Evolutionary conservation across 345 rosid species (phyloP).

Genomic region (Eucalyptus sp.): DNA sequence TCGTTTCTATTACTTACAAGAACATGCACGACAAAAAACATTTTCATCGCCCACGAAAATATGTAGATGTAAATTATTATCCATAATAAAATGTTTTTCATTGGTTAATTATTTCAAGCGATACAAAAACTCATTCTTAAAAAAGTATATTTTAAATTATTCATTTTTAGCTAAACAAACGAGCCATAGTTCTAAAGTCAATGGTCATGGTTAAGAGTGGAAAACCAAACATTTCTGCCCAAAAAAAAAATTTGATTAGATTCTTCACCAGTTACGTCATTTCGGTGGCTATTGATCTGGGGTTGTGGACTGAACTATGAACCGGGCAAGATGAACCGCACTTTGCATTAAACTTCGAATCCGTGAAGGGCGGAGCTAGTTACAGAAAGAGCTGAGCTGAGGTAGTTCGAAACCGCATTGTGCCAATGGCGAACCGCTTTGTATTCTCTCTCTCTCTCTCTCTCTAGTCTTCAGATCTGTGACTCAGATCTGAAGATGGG

Average conservation of each 20-base stretch:
- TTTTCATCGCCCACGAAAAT: not conserved
- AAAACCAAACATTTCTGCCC: not conserved
- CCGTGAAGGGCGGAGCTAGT: not conserved
- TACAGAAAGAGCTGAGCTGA: not conserved
- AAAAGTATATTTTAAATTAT: rapidly evolving
- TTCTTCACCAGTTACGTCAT: not conserved
- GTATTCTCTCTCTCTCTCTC: slow-evolving; percentile 22
- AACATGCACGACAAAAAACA: not conserved
- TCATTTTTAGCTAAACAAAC: not conserved
- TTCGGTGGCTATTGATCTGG: not conserved
- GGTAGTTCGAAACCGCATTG: not conserved
- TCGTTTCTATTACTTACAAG: rapidly evolving
- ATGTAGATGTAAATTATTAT: not conserved
- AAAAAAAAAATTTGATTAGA: not conserved
- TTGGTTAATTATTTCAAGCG: rapidly evolving
- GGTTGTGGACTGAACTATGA: not conserved
- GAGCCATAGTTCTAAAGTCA: not conserved
- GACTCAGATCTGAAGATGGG: not conserved
- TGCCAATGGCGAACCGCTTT: slow-evolving; percentile 77
- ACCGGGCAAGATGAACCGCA: not conserved
- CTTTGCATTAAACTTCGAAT: not conserved
- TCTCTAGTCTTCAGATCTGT: slow-evolving; percentile 22
- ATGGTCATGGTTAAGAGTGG: not conserved
- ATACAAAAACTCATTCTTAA: rapidly evolving
- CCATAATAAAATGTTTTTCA: not conserved